These are phyloP conservation scores for Aphanomyces astaci DNA, from an alignment of 352 stramenopile species.

Conservation along the genomic window DNA sequence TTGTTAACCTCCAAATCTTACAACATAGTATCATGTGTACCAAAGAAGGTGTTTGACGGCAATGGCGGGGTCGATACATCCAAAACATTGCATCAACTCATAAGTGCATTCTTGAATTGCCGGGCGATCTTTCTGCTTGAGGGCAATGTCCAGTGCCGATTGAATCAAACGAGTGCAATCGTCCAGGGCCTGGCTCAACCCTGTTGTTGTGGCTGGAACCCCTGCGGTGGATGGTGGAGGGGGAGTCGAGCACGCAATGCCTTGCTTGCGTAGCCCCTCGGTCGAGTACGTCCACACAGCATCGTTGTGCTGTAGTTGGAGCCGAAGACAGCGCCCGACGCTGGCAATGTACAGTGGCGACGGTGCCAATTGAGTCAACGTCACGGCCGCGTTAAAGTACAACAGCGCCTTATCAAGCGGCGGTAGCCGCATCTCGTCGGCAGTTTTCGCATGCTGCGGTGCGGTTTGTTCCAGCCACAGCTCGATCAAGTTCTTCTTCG, in stretches of 20 bases:
- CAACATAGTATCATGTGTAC: slow-evolving; percentile 23
- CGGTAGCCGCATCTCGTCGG: slow-evolving; percentile 14
- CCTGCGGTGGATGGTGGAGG: background rate
- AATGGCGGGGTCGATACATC: slow-evolving; percentile 39
- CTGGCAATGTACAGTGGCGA: background rate
- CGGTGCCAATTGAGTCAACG: background rate
- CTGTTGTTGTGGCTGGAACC: background rate
- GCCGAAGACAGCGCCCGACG: slow-evolving; percentile 11
- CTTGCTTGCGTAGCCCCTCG: slow-evolving; percentile 15
- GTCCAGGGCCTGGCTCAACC: slow-evolving; percentile 29
- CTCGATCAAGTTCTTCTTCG: slow-evolving; percentile 46
- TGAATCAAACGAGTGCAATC: slow-evolving; percentile 27
- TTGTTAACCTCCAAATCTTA: background rate
- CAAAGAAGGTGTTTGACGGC: slow-evolving; percentile 50
- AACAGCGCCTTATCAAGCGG: slow-evolving; percentile 12
- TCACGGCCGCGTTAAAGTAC: background rate
- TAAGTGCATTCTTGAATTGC: slow-evolving; percentile 40
- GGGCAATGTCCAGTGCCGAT: slow-evolving; percentile 34
- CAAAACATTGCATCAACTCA: slow-evolving; percentile 49
- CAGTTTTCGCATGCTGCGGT: slow-evolving; percentile 7
- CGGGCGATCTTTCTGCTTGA: slow-evolving; percentile 38
- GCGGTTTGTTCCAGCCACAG: slow-evolving; percentile 58
- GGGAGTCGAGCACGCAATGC: background rate
- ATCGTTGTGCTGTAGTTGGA: background rate
- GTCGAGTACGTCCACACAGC: background rate